Conservation (phyloP, 2,329 filamentous ascomycete species). For the Nothopassalora personata region DNA sequence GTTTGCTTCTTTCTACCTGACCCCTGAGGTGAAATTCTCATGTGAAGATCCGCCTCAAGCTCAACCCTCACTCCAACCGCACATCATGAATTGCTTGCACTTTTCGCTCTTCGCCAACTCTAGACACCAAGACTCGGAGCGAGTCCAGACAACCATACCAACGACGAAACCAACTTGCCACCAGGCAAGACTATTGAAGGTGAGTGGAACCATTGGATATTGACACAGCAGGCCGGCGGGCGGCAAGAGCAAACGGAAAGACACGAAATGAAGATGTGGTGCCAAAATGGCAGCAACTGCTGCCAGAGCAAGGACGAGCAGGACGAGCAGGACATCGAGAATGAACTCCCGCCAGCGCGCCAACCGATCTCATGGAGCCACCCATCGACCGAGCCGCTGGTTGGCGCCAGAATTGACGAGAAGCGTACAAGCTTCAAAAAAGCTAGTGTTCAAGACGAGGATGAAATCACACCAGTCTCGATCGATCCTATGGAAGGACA, state of each 20-base stretch:
- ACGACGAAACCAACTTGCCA: neutral
- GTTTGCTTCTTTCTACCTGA: neutral
- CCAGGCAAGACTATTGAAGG: neutral
- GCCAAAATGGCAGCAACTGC: neutral
- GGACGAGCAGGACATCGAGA: neutral
- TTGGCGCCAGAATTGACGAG: no score
- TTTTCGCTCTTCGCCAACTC: neutral
- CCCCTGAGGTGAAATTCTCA: neutral
- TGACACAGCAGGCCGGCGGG: neutral
- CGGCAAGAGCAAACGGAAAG: neutral
- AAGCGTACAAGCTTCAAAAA: no score
- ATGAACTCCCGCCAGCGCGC: no score
- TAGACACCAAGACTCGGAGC: neutral
- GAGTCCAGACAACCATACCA: neutral
- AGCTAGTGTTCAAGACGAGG: no score
- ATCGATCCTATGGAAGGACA: constrained; percentile 15
- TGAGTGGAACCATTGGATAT: neutral
- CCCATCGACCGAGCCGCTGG: no score
- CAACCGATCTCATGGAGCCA: no score
- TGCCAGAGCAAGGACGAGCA: neutral
- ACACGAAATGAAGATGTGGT: neutral
- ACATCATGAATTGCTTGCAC: neutral
- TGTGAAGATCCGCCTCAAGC: neutral
- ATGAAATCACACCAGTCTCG: constrained; percentile 10
- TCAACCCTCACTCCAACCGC: neutral